Evolutionary conservation across 805 yeast genomes (phyloP), one percentile per base, ranked within the genome.

Genomic region (Brettanomyces nanus): DNA sequence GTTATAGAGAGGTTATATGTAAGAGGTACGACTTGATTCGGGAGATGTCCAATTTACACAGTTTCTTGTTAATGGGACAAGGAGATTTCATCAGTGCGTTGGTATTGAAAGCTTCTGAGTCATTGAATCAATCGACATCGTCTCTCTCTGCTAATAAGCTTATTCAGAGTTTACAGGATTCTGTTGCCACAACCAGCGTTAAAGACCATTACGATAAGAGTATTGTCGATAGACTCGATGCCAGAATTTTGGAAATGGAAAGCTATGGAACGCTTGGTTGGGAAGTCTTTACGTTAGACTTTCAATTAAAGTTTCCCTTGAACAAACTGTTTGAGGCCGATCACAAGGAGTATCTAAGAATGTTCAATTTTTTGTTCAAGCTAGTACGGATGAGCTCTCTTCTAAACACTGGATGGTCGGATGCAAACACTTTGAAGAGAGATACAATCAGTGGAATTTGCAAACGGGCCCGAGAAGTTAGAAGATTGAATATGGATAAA

Each of bases 241-340:
- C 96, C 0, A 66, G 96, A 32, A 68, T 89, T 18, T 65, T 89
- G 35, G 86, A 82, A 41, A 61, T 81, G 35, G 79, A 79, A 3
- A 85, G 37, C 14, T 30, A 80, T 47, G 81, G 85, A 0, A 77
- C 43, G 21, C 60, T 75, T 36, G 96, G 95, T 1, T 89, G 96
- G 96, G 95, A 89, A 53, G 86, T 84, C 2, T 89, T 90, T 55
- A 85, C 96, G 0, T 62, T 89, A 27, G 97, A 87, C 52, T 92
- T 84, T 56, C 64, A 71, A 38, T 54, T 73, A 4, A 58, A 53
- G 15, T 47, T 65, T 11, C 83, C 83, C 1, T 54, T 82, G 31
- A 66, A 75, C 6, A 63, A 71, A 20, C 68, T 83, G 3, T 63
- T 90, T 14, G 62, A 79, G 28, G 61, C 65, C 19, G 61, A 67